phyloP scores from a whole-genome alignment of 306 rosid genomes.

The Vigna nakashimae region DNA sequence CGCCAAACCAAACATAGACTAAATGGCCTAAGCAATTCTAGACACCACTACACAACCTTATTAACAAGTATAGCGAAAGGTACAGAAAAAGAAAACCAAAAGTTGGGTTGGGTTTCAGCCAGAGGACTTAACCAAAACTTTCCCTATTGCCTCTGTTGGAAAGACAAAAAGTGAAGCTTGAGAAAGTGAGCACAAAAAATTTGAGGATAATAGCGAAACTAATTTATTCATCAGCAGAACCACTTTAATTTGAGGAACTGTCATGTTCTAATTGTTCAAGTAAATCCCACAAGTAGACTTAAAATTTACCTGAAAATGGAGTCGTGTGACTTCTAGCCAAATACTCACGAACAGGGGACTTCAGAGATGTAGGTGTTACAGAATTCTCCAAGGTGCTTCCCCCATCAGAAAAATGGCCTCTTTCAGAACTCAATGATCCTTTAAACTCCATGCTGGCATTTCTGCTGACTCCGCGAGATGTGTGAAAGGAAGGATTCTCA shows the following conservation, averaged over 20 bases:
- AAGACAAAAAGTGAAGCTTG: slow-evolving; percentile 27
- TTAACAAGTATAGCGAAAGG: not conserved
- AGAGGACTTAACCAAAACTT: not conserved
- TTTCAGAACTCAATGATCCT: slow-evolving; percentile 65
- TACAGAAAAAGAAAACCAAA: not conserved
- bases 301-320: slow-evolving; percentile 62
- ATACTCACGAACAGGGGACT: slow-evolving; percentile 60
- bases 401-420: slow-evolving; percentile 62
- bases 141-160: not conserved
- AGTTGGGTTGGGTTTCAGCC: not conserved
- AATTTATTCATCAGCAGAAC: slow-evolving; percentile 17
- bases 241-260: slow-evolving; percentile 24
- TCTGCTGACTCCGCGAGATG: slow-evolving; percentile 54
- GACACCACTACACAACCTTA: not conserved
- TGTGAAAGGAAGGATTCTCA: slow-evolving; percentile 54
- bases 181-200: not conserved
- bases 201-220: slow-evolving; percentile 16
- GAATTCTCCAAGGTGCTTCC: slow-evolving; percentile 65
- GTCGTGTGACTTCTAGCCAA: slow-evolving; percentile 53
- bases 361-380: slow-evolving; percentile 59
- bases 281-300: slow-evolving; percentile 2
- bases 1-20: too few relatives aligned
- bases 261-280: slow-evolving; percentile 21
- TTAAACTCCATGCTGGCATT: slow-evolving; percentile 71
- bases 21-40: slow-evolving; percentile 12